These are phyloP conservation scores for Entonaema liquescens DNA, from an alignment of 495 filamentous ascomycete species.

Conservation along the genomic window DNA sequence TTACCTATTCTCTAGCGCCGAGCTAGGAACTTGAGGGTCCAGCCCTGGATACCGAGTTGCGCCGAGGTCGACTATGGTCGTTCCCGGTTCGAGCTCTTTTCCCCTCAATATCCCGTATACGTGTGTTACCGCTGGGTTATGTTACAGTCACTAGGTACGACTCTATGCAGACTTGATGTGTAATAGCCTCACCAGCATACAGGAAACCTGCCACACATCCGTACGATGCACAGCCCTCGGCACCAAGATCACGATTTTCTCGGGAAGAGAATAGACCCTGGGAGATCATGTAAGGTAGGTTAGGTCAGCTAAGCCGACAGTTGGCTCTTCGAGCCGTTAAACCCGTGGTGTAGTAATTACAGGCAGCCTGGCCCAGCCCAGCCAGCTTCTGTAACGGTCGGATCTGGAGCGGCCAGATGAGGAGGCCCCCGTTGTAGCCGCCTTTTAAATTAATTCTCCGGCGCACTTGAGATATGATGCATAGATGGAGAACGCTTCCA, in stretches of 20 bases:
- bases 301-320: conserved; percentile 4
- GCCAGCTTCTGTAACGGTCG: conserved; percentile 32
- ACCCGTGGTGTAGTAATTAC: conserved; percentile 40
- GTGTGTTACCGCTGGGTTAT: conserved; percentile 21
- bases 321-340: conserved; percentile 29
- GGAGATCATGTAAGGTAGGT: conserved; percentile 8
- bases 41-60: conserved; percentile 27
- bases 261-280: conserved; percentile 13
- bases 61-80: conserved; percentile 11
- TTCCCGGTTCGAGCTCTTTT: conserved; percentile 13
- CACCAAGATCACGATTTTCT: conserved; percentile 18
- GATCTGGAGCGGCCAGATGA: conserved; percentile 35
- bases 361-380: conserved; percentile 27
- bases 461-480: conserved; percentile 35
- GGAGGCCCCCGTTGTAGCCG: conserved; percentile 37
- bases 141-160: conserved; percentile 27
- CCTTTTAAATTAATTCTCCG: conserved; percentile 42
- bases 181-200: conserved; percentile 1
- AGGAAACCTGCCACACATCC: conserved; percentile 1
- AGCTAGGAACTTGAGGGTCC: conserved; percentile 12
- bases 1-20: conserved; percentile 20
- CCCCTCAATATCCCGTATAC: conserved; percentile 8
- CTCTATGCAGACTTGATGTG: conserved; percentile 16
- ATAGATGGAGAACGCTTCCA: conserved; percentile 27
- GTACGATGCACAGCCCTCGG: conserved; percentile 12